phyloP scores from a whole-genome alignment of 352 stramenopile species.

The Phytophthora meadii region DNA sequence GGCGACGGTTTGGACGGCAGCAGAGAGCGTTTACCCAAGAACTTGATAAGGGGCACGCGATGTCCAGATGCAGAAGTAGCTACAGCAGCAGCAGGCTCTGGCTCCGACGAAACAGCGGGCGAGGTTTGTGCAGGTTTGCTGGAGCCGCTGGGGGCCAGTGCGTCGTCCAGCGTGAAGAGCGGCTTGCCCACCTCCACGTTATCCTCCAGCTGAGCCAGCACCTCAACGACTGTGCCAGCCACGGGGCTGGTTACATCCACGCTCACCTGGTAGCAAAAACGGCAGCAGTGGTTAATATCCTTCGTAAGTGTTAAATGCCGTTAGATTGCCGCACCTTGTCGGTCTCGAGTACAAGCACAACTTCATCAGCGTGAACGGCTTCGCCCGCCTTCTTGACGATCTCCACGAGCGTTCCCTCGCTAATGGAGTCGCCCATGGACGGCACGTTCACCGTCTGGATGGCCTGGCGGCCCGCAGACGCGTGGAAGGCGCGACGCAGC shows the following conservation, averaged over 20 bases:
- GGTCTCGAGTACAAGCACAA: constrained; percentile 98
- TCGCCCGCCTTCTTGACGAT: constrained; percentile 95
- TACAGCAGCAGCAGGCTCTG: constrained; percentile 37
- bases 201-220: constrained; percentile 95
- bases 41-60: constrained; percentile 72
- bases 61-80: constrained; percentile 29
- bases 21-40: constrained; percentile 76
- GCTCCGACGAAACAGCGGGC: constrained; percentile 36
- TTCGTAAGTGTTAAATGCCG: no score
- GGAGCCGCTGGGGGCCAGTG: constrained; percentile 40
- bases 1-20: constrained; percentile 50
- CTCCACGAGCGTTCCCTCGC: constrained; percentile 97
- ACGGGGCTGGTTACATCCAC: constrained; percentile 92
- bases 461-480: constrained; percentile 45
- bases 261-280: constrained; percentile 61
- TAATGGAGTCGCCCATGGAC: constrained; percentile 97
- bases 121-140: constrained; percentile 26
- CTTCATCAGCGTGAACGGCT: constrained; percentile 94
- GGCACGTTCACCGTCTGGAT: constrained; percentile 86
- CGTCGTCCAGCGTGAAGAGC: constrained; percentile 95
- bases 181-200: constrained; percentile 95
- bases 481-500: constrained; percentile 55
- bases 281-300: not conserved
- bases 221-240: constrained; percentile 92
- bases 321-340: constrained; percentile 92